These are phyloP conservation scores for Salmacisia buchloeana DNA, from an alignment of 1,284 basidiomycete genomes.

Conservation along the genomic window DNA sequence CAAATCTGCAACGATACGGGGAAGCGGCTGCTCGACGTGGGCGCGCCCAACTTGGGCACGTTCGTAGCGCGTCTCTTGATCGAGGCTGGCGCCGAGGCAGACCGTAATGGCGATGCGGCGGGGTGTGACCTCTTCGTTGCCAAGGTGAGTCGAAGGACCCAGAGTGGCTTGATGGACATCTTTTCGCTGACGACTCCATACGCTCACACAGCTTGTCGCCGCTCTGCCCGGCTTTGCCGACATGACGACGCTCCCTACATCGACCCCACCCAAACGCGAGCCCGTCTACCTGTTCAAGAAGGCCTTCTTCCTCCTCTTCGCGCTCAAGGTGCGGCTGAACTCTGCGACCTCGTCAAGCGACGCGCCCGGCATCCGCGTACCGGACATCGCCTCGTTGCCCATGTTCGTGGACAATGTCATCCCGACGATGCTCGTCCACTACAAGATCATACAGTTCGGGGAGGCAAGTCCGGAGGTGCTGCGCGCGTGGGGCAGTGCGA, in stretches of 20 bases:
- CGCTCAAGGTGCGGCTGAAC: slow-evolving; percentile 58
- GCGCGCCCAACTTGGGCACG: slow-evolving; percentile 66
- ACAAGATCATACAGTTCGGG: slow-evolving; percentile 67
- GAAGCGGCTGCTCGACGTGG: slow-evolving; percentile 58
- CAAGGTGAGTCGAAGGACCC: neutral
- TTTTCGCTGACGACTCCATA: neutral
- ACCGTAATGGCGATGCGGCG: neutral
- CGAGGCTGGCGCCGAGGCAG: neutral
- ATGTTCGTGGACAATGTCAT: slow-evolving; percentile 81
- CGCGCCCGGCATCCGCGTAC: slow-evolving; percentile 49
- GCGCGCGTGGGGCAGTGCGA: slow-evolving; percentile 9
- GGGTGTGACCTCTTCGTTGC: slow-evolving; percentile 11
- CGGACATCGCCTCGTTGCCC: slow-evolving; percentile 54
- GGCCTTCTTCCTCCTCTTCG: slow-evolving; percentile 72
- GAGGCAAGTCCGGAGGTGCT: slow-evolving; percentile 13
- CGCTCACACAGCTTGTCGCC: neutral
- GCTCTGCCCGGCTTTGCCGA: slow-evolving; percentile 39
- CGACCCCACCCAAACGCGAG: neutral
- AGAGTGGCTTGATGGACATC: neutral
- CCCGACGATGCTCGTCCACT: slow-evolving; percentile 71
- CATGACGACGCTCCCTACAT: slow-evolving; percentile 14
- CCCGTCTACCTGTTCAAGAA: slow-evolving; percentile 78
- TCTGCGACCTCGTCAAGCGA: neutral
- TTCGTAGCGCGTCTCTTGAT: slow-evolving; percentile 56
- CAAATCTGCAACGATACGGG: slow-evolving; percentile 69